Base-by-base conservation (phyloP, 2,329 filamentous ascomycete species). In the Tolypocladium nubicola region DNA sequence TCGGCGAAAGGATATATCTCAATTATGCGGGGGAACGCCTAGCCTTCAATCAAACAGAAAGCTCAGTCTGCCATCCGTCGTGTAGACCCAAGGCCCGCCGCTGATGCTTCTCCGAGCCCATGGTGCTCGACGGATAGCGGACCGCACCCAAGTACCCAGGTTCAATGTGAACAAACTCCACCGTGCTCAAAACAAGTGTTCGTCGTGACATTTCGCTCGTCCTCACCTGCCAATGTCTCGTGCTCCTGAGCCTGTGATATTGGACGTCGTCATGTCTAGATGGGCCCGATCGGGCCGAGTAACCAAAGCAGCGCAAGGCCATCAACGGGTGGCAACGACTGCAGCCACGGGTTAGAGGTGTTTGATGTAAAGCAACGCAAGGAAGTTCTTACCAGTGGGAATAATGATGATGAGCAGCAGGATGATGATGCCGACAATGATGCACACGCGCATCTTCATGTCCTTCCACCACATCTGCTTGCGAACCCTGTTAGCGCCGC, bases 391-490 rank as follows among this genome's bases (percentile, higher is more conserved):
- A 96, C 93, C 90, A 65, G 88, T 81, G 64, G 94, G 94, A 66
- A 97, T 86, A 70, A 99, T 94, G 72, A 99, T 97, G 73, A 99
- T 84, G 66, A 96, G 78, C 65, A 99, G 83, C 66, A 99, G 81
- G 65, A 97, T 83, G 73, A 97, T 88, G 75, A 99, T 88, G 68
- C 92, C 94, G 59, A 86, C 81, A 70, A 96, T 88, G 66, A 99
- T 80, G 77, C 93, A 97, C 81, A 97, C 94, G 74, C 94, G 87
- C 94, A 99, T 99, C 85, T 97, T 97, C 90, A 97, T 96, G 71
- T 97, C 93, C 83, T 97, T 97, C 93, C 92, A 97, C 93, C 93
- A 97, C 93, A 97, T 97, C 76, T 96, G 87, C 81, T 92, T 93
- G 74, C 94, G 86, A 66, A 99, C 93, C 67, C 90, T 82, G 80